Base-by-base conservation (phyloP, 352 stramenopile genomes). In the Blastocystis hominis region DNA sequence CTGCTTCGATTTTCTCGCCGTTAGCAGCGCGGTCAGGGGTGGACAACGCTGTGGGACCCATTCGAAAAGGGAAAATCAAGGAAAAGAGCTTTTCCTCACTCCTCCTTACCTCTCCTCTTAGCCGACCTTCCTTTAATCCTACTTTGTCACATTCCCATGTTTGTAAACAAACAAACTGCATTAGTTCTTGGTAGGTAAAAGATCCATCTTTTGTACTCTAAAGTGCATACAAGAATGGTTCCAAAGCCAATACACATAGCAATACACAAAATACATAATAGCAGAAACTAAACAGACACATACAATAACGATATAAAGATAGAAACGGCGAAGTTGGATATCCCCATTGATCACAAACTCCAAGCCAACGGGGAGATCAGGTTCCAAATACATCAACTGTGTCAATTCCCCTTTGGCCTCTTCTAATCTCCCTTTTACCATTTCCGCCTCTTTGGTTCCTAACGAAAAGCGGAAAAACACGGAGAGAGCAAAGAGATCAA, bases 101-200 rank as follows among this genome's bases (percentile, higher is more conserved):
- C 53, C 17, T 50, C 44, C 54, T 80, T 30, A 42, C 34, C 46
- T 17, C 70, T 44, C 6, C 44, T 38, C 10, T 30, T 46, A 5
- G 13, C 13, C 50, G 63, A 62, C 44, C 42, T 34, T 38, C 70
- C 46, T 64, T 38, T n/a, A 38, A n/a, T 38, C 24, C 15, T n/a
- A 36, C 17, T 38, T n/a, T 38, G 7, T 38, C 56, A 15, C 63
- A 55, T 55, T 77, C 2, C 5, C 15, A 6, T 77, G 15, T 77
- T 77, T 77, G 3, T 53, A 42, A 77, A 77, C 66, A 77, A 77
- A 77, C 66, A 77, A 4, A 15, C 50, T 34, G 55, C 66, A 54
- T 34, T 64, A 75, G 46, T 30, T 53, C 20, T 42, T 34, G 6
- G 53, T 61, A 38, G 13, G 63, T 75, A 53, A 42, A 77, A 66